Evolutionary conservation across 2,329 filamentous ascomycete genomes (phyloP).

Genomic region (Emydomyces testavorans): DNA sequence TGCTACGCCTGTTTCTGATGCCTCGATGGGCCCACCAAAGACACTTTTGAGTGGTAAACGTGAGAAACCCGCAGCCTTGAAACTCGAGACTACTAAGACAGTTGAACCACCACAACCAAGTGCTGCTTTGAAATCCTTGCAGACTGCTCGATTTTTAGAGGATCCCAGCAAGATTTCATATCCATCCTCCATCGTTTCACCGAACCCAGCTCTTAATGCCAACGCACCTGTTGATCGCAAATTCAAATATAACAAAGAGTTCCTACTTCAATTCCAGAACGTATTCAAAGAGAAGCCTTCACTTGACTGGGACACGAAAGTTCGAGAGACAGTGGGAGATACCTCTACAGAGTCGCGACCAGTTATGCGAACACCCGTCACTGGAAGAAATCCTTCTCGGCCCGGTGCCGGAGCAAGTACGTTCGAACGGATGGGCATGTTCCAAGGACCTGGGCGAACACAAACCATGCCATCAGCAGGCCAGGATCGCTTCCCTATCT

Average conservation of each 20-base stretch:
- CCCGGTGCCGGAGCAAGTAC: constrained; percentile 37
- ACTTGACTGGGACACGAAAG: constrained; percentile 79
- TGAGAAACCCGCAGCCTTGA: constrained; percentile 73
- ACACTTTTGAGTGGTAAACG: constrained; percentile 52
- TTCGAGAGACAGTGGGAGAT: constrained; percentile 76
- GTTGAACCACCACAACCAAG: constrained; percentile 88
- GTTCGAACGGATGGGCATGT: constrained; percentile 57
- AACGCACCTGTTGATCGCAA: constrained; percentile 59
- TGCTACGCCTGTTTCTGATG: constrained; percentile 36
- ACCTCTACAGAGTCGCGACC: constrained; percentile 47
- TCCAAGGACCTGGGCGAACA: constrained; percentile 37
- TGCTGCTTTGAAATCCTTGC: constrained; percentile 82
- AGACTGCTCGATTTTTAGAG: constrained; percentile 78
- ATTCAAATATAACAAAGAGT: constrained; percentile 92
- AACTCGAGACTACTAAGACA: constrained; percentile 73
- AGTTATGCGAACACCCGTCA: constrained; percentile 21
- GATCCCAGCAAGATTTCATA: constrained; percentile 71
- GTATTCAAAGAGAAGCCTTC: constrained; percentile 97
- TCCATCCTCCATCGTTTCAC: constrained; percentile 70
- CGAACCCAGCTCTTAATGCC: constrained; percentile 80
- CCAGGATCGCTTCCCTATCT: constrained; percentile 56
- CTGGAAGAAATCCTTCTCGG: constrained; percentile 8
- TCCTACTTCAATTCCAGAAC: constrained; percentile 89
- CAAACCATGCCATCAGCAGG: constrained; percentile 60
- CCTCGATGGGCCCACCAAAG: constrained; percentile 38